Percentiles rank a stretch among this genome's conserved stretches.
Evolutionary conservation across 1,284 basidiomycete genomes (phyloP).

Genomic region (Caloboletus firmus): DNA sequence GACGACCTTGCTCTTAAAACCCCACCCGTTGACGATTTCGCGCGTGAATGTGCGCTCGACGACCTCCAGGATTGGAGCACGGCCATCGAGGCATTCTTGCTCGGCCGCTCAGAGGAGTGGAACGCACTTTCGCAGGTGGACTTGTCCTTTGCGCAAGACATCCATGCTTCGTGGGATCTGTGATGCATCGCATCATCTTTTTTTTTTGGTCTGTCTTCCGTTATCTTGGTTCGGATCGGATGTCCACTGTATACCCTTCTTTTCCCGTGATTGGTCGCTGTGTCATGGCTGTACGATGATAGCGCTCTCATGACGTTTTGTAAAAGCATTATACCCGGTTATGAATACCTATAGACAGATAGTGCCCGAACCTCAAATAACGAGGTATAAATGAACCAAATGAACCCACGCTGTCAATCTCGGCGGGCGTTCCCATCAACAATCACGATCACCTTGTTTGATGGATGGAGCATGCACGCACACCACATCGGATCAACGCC

Average conservation of each 20-base stretch:
- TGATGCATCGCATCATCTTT: conserved; percentile 5
- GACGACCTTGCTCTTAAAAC: conserved; percentile 1
- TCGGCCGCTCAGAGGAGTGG: conserved; percentile 20
- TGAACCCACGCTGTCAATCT: background rate
- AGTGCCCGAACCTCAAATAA: background rate
- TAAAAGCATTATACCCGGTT: background rate
- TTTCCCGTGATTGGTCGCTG: conserved; percentile 2
- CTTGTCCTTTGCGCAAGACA: conserved; percentile 16
- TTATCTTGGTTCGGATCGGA: background rate
- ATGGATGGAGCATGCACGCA: background rate
- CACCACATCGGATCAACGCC: background rate
- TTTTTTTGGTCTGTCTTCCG: background rate
- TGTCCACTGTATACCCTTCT: conserved; percentile 13
- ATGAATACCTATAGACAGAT: background rate
- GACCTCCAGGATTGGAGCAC: conserved; percentile 30
- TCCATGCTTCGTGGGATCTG: conserved; percentile 25
- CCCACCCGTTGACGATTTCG: conserved; percentile 24
- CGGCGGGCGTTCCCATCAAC: background rate
- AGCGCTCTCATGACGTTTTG: background rate
- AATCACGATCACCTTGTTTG: background rate
- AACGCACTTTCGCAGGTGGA: conserved; percentile 12
- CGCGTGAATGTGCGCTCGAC: conserved; percentile 34
- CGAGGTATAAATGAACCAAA: background rate
- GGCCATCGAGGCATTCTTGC: conserved; percentile 24
- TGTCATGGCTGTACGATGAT: conserved; percentile 12